Evolutionary conservation across 345 rosid genomes (phyloP), one percentile per base, ranked within the genome.

Genomic region (Gossypium sturtianum): DNA sequence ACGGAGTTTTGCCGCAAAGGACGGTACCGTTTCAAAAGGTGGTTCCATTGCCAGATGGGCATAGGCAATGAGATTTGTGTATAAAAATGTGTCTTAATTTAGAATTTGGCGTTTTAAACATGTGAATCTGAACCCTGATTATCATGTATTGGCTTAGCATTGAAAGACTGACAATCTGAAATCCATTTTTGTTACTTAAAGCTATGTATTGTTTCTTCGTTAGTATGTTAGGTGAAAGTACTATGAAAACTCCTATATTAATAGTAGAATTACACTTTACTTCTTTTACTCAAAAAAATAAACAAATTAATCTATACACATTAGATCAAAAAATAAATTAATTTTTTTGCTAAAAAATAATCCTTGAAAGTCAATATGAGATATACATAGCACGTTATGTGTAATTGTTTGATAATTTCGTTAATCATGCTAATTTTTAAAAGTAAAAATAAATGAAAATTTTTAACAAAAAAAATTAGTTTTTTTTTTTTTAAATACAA

Each of bases 1-100:
- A 94, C 7, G 98, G 98, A 80, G 85, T 90, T 49, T 75, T 94
- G 80, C 98, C 96, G 34, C 90, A 89, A 82, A 87, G 97, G 83
- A 81, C 80, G 0, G 98, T 94, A 11, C 97, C 98, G 7, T 92
- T 88, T 72, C 83, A 80, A 84, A 87, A 82, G 72, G 98, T 94
- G 75, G 97, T 94, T 75, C 74, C 93, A 20, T 83, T 93, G 74
- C 98, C 98, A 2, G 95, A 87, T 8, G 93, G 93, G 25, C 93
- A 88, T 80, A 90, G 93, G 19, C 97, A 88, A 59, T 94, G 82
- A 92, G 52, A n/a, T 71, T 2, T 77, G 87, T 82, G 75, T 63
- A 75, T 78, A 80, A 67, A 51, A 17, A 16, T 63, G 63, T 17
- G 68, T 51, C 23, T 60, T 47, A 20, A 20, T 57, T 12, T 4